Percentiles rank a stretch among this genome's conserved stretches.
These are phyloP conservation scores for Tolypocladium ophioglossoides DNA, from an alignment of 2,329 filamentous ascomycete species.

Conservation along the genomic window DNA sequence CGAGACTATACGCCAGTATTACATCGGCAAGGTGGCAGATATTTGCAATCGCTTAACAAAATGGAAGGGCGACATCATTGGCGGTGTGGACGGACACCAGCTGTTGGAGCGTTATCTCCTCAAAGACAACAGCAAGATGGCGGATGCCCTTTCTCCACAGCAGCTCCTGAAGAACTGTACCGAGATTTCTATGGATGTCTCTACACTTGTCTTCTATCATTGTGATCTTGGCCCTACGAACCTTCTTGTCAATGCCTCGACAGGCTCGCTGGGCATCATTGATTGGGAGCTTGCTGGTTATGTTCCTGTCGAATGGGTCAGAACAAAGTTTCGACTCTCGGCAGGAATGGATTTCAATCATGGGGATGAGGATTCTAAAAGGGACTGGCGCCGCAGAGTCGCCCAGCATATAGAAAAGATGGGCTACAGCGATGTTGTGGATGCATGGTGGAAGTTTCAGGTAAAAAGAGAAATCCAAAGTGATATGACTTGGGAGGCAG, in stretches of 20 bases:
- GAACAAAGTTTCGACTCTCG: too few relatives aligned
- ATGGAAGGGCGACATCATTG: too few relatives aligned
- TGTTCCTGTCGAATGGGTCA: constrained; percentile 6
- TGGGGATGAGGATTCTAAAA: too few relatives aligned
- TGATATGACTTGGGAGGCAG: too few relatives aligned
- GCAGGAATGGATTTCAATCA: too few relatives aligned
- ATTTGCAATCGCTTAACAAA: too few relatives aligned
- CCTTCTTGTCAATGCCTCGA: constrained; percentile 4
- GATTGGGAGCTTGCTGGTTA: constrained; percentile 11
- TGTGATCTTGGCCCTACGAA: constrained; percentile 9
- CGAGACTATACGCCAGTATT: constrained; percentile 10
- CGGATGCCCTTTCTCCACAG: constrained; percentile 6
- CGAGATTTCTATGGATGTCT: constrained; percentile 9
- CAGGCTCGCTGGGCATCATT: constrained; percentile 7
- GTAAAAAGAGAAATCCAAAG: too few relatives aligned
- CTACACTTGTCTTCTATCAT: constrained; percentile 9
- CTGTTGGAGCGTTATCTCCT: not conserved
- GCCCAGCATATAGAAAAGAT: too few relatives aligned
- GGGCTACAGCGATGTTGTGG: too few relatives aligned
- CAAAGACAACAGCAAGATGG: constrained; percentile 3
- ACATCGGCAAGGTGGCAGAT: constrained; percentile 3
- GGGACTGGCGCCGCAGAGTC: too few relatives aligned
- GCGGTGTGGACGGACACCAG: too few relatives aligned
- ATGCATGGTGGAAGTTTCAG: too few relatives aligned
- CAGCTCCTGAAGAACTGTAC: constrained; percentile 6